phyloP scores from a whole-genome alignment of 108 stramenopile species.

The Nitzschia sp. region DNA sequence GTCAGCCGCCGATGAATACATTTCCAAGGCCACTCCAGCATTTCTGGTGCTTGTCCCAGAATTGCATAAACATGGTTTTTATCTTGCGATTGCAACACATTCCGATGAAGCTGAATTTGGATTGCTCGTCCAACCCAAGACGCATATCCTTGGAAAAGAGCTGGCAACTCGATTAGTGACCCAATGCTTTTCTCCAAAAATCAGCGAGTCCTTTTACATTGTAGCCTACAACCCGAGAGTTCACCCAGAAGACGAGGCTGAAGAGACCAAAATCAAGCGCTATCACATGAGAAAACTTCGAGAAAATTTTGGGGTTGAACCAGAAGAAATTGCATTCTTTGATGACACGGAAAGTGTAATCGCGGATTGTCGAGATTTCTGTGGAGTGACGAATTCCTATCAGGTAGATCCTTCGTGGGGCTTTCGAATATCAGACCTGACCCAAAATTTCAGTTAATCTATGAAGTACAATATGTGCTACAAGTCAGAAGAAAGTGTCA shows the following conservation, averaged over 20 bases:
- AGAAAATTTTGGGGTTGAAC: conserved; percentile 13
- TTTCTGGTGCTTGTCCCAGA: conserved; percentile 29
- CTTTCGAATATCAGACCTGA: conserved; percentile 25
- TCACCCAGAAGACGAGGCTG: neutral
- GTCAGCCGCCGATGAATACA: conserved; percentile 9
- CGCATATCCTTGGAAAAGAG: conserved; percentile 33
- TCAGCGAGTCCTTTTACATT: conserved; percentile 11
- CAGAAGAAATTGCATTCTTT: conserved; percentile 22
- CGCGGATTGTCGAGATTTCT: conserved; percentile 12
- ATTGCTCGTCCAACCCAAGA: conserved; percentile 12
- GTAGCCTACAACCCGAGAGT: conserved; percentile 37
- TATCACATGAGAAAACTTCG: conserved; percentile 25
- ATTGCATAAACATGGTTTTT: conserved; percentile 10
- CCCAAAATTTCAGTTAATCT: conserved; percentile 1
- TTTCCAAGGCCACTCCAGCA: conserved; percentile 14
- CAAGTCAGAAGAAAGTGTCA: too few relatives aligned
- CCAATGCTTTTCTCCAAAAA: conserved; percentile 1
- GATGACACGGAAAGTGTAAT: conserved; percentile 22
- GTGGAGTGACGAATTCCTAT: conserved; percentile 13
- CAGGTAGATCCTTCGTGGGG: conserved; percentile 9
- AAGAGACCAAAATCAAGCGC: conserved; percentile 18
- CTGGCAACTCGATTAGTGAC: conserved; percentile 15
- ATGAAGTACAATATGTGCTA: too few relatives aligned
- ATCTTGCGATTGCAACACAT: conserved; percentile 34
- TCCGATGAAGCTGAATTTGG: conserved; percentile 37